Percentiles rank a stretch among this genome's conserved stretches.
Evolutionary conservation across 768 basidiomycete species (phyloP).

Genomic region (Tulasnella sp.): DNA sequence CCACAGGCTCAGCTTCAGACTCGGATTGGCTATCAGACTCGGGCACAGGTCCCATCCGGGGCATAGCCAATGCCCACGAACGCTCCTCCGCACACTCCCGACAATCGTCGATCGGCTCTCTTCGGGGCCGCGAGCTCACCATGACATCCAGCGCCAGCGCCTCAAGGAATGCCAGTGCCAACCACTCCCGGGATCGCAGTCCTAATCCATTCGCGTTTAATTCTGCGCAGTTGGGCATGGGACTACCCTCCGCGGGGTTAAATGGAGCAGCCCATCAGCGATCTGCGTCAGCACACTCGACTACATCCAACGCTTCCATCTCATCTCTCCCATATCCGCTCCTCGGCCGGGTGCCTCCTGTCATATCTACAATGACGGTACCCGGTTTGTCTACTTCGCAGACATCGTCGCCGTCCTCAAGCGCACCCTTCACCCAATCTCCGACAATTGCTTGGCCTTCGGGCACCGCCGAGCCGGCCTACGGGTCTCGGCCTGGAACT

Average conservation of each 20-base stretch:
- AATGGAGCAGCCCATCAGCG: constrained; percentile 14
- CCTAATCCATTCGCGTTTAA: constrained; percentile 28
- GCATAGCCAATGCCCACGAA: constrained; percentile 2
- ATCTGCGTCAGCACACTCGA: constrained; percentile 19
- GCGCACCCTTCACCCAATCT: constrained; percentile 23
- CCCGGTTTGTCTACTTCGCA: constrained; percentile 19
- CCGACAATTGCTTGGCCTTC: constrained; percentile 18
- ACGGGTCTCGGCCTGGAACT: constrained; percentile 22
- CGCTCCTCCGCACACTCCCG: constrained; percentile 17
- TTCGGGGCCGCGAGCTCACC: constrained; percentile 15
- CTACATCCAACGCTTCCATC: constrained; percentile 21
- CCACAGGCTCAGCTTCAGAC: constrained; percentile 20
- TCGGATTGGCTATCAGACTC: constrained; percentile 20
- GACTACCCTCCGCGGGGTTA: neutral
- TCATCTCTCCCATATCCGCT: constrained; percentile 26
- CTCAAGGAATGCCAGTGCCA: constrained; percentile 7
- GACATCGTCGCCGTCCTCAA: constrained; percentile 16
- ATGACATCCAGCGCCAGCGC: constrained; percentile 20
- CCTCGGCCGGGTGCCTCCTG: neutral
- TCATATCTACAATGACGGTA: neutral
- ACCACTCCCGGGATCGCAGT: constrained; percentile 19
- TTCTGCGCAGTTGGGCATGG: constrained; percentile 19
- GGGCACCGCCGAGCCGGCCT: neutral
- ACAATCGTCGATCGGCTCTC: neutral
- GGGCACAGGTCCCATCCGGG: constrained; percentile 18